Conservation (phyloP, 768 basidiomycete genomes). For the Glaciozyma martinii region DNA sequence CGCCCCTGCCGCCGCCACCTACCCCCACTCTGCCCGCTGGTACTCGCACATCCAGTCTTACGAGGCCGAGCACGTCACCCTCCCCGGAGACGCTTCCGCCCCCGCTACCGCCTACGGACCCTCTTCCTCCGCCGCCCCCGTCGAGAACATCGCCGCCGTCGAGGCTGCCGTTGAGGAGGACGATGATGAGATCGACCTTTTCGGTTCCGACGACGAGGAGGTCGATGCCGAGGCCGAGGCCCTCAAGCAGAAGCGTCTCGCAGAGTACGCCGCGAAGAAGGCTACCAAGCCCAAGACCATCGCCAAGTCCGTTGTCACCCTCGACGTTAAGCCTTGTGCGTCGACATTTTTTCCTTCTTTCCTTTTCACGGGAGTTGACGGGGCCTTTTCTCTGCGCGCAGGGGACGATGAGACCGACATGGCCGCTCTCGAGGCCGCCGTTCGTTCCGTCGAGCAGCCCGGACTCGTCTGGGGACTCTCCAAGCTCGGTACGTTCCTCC, state of each 20-base stretch:
- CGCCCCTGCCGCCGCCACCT: slow-evolving; percentile 55
- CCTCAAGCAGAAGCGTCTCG: slow-evolving; percentile 84
- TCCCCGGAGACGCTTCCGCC: slow-evolving; percentile 78
- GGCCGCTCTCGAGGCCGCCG: slow-evolving; percentile 68
- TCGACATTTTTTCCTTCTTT: background rate
- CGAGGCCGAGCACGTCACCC: slow-evolving; percentile 60
- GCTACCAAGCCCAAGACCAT: slow-evolving; percentile 63
- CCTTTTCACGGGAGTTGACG: background rate
- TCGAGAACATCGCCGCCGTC: slow-evolving; percentile 39
- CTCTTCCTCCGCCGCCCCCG: slow-evolving; percentile 47
- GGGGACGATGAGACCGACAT: slow-evolving; percentile 99
- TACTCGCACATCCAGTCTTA: slow-evolving; percentile 90
- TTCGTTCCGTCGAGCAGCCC: slow-evolving; percentile 75
- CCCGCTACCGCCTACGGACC: slow-evolving; percentile 61
- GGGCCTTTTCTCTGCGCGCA: slow-evolving; percentile 37
- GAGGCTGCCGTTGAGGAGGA: slow-evolving; percentile 47
- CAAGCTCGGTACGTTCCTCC: slow-evolving; percentile 48
- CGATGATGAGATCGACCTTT: slow-evolving; percentile 74
- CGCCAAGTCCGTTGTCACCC: slow-evolving; percentile 82
- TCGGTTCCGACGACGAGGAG: slow-evolving; percentile 73
- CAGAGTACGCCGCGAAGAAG: slow-evolving; percentile 88
- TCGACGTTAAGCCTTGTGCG: slow-evolving; percentile 79
- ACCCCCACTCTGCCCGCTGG: slow-evolving; percentile 78
- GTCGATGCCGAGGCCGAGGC: slow-evolving; percentile 76
- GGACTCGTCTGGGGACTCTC: slow-evolving; percentile 94